Percentiles rank a stretch among this genome's conserved stretches.
These are phyloP conservation scores for Lentinula raphanica DNA, from an alignment of 768 basidiomycete genomes.

Conservation along the genomic window DNA sequence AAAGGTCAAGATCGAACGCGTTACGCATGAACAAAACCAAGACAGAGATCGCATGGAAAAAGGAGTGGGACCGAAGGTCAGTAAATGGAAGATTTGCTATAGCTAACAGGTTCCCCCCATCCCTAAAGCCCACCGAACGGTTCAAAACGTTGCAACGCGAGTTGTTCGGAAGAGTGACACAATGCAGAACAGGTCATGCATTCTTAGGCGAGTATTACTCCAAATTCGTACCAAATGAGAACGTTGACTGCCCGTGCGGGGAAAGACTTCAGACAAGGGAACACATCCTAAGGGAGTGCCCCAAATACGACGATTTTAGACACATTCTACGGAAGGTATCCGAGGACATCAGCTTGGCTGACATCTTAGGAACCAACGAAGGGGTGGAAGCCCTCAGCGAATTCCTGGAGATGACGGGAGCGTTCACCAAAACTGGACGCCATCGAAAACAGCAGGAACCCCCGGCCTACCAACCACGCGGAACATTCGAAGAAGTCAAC, in stretches of 20 bases:
- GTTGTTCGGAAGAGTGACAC: slow-evolving; percentile 19
- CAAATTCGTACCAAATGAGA: slow-evolving; percentile 15
- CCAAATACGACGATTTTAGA: slow-evolving; percentile 13
- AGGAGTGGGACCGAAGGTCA: neutral
- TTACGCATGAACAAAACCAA: neutral
- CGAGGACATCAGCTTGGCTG: slow-evolving; percentile 6
- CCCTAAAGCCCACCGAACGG: neutral
- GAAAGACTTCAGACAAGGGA: too few relatives aligned
- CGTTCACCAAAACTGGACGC: slow-evolving; percentile 14
- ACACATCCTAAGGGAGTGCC: too few relatives aligned
- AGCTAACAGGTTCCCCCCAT: neutral
- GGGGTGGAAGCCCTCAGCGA: slow-evolving; percentile 17
- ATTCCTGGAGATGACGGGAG: slow-evolving; percentile 15
- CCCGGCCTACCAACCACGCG: neutral
- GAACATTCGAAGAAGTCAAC: neutral
- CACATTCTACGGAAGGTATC: slow-evolving; percentile 15
- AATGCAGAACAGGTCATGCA: slow-evolving; percentile 22
- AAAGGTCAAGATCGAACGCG: neutral
- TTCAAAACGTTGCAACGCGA: slow-evolving; percentile 8
- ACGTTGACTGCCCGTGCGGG: too few relatives aligned
- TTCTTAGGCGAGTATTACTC: slow-evolving; percentile 23
- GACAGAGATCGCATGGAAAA: neutral
- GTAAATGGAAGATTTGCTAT: neutral
- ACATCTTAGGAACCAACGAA: slow-evolving; percentile 17
- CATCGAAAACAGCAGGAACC: neutral